Percentiles rank a stretch among this genome's conserved stretches.
Conservation (phyloP, 2,329 filamentous ascomycete species). For the Pseudogymnoascus sp. region DNA sequence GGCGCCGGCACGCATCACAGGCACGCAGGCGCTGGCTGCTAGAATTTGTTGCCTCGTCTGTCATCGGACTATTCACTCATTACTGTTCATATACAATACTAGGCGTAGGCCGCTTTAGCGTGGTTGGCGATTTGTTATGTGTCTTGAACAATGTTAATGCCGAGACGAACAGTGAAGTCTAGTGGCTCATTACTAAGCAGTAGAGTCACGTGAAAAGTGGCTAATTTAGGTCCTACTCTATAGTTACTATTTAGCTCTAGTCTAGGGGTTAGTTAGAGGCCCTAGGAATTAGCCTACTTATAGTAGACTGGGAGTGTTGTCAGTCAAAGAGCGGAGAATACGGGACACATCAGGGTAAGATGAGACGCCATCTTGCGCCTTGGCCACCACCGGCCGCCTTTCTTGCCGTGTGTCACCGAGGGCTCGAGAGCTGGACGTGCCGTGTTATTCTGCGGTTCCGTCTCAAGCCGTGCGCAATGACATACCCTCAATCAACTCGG, state of each 20-base stretch:
- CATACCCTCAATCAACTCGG: not conserved
- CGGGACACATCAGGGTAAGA: not conserved
- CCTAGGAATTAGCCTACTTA: too few species aligned
- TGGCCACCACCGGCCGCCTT: not conserved
- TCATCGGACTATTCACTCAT: not conserved
- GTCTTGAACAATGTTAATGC: not conserved
- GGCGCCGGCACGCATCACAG: slow-evolving; percentile 50
- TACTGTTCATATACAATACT: not conserved
- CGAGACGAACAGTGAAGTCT: not conserved
- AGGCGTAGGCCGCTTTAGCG: not conserved
- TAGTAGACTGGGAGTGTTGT: too few species aligned
- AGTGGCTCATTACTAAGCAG: not conserved
- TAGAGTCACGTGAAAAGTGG: not conserved
- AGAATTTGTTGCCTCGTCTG: not conserved
- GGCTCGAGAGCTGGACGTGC: not conserved
- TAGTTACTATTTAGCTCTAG: too few species aligned
- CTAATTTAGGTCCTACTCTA: too few species aligned
- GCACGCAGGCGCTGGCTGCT: slow-evolving; percentile 27
- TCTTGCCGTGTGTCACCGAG: not conserved
- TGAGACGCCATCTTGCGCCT: not conserved
- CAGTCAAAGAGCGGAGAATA: not conserved
- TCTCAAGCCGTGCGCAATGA: not conserved
- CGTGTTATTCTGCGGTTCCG: not conserved
- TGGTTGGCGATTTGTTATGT: not conserved
- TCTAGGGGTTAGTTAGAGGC: too few species aligned